Evolutionary conservation across 169 alveolate species (phyloP).

Genomic region (Cryptosporidium tyzzeri): DNA sequence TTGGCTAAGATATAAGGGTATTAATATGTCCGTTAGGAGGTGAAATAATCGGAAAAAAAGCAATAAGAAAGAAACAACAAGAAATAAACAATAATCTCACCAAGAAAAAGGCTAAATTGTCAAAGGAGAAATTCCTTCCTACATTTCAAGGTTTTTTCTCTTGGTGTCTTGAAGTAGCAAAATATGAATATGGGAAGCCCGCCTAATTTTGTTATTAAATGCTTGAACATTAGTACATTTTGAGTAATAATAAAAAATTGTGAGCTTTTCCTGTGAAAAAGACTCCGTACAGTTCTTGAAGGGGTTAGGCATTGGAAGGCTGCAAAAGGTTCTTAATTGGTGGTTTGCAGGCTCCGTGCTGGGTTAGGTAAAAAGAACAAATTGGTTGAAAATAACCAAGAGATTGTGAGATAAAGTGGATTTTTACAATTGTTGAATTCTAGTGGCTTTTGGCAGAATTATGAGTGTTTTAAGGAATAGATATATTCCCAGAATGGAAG

Average conservation of each 20-base stretch:
- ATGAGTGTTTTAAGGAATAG: not conserved
- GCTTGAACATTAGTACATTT: not conserved
- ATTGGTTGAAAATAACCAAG: not conserved
- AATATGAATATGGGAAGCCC: not conserved
- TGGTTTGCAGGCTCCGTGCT: not conserved
- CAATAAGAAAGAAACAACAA: no score
- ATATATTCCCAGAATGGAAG: not conserved
- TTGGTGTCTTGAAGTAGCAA: not conserved
- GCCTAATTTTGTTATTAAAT: not conserved
- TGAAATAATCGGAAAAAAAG: no score
- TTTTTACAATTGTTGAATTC: not conserved
- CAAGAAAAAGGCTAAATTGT: not conserved
- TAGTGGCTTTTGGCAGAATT: not conserved
- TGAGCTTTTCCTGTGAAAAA: not conserved
- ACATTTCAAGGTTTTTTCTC: no score
- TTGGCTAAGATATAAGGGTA: not conserved
- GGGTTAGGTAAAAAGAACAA: not conserved
- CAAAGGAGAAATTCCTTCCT: not conserved
- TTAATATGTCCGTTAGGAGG: not conserved
- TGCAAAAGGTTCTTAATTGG: not conserved
- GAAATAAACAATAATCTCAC: not conserved
- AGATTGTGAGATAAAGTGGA: not conserved
- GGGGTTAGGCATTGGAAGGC: not conserved
- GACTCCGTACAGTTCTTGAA: not conserved
- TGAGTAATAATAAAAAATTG: not conserved